These are phyloP conservation scores for Lactarius evosmus DNA, from an alignment of 768 basidiomycete genomes.

Conservation along the genomic window DNA sequence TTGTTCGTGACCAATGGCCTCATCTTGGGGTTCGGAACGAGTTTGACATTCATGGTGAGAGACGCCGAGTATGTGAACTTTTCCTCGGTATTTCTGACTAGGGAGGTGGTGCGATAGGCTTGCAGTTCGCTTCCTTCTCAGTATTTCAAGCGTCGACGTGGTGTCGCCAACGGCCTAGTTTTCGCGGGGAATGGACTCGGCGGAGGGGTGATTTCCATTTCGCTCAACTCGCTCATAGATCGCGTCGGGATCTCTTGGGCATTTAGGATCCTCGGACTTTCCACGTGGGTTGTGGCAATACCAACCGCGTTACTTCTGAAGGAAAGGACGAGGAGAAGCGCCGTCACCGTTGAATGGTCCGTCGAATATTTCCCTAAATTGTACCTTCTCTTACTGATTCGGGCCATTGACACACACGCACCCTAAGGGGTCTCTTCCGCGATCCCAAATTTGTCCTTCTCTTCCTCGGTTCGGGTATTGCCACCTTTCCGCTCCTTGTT, in stretches of 20 bases:
- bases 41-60: conserved; percentile 31
- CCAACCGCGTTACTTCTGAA: conserved; percentile 34
- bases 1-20: conserved; percentile 35
- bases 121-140: conserved; percentile 38
- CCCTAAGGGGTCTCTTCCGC: conserved; percentile 33
- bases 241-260: conserved; percentile 34
- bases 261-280: conserved; percentile 35
- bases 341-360: conserved; percentile 31
- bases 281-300: conserved; percentile 32
- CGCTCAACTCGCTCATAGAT: conserved; percentile 33
- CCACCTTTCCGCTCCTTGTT: conserved; percentile 39
- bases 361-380: background rate
- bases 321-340: conserved; percentile 29
- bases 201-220: conserved; percentile 34
- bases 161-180: conserved; percentile 38
- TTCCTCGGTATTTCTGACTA: background rate
- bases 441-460: conserved; percentile 33
- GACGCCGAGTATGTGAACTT: background rate
- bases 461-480: conserved; percentile 36
- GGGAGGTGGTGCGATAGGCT: conserved; percentile 22
- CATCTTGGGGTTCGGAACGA: conserved; percentile 34
- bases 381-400: background rate
- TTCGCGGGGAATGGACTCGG: conserved; percentile 36
- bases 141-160: conserved; percentile 36
- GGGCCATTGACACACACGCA: background rate